A percentile compares a stretch with the other conserved stretches of the same genome.
Evolutionary conservation across 192 early-diverging fungal species (phyloP).

Genomic region (Gamsiella multidivaricata): DNA sequence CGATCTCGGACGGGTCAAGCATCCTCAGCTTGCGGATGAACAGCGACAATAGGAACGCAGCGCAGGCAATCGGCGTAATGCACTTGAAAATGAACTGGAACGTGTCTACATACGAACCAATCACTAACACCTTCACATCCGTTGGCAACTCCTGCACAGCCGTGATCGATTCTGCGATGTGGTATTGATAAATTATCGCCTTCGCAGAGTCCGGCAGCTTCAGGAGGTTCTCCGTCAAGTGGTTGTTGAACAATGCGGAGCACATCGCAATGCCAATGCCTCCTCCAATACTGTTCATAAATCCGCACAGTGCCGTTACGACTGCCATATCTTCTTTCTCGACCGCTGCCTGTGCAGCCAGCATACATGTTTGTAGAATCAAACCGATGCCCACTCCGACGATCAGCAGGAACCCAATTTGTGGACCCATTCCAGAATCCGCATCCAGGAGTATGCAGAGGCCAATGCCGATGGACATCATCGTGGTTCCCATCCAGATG

Average conservation of each 20-base stretch:
- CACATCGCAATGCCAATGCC: conserved; percentile 75
- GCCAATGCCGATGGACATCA: conserved; percentile 71
- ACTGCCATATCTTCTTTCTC: conserved; percentile 73
- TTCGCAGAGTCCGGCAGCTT: conserved; percentile 1
- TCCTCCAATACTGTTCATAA: conserved; percentile 61
- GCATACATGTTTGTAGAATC: conserved; percentile 78
- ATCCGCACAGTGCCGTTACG: conserved; percentile 76
- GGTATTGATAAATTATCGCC: conserved; percentile 10
- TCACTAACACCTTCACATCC: conserved; percentile 52
- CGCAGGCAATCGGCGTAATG: conserved; percentile 61
- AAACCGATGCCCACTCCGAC: conserved; percentile 81
- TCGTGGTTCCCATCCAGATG: conserved; percentile 67
- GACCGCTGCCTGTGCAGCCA: conserved; percentile 80
- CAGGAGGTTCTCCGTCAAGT: conserved; percentile 45
- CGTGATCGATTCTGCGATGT: conserved; percentile 32
- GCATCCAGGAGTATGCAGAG: conserved; percentile 64
- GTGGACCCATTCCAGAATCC: conserved; percentile 58
- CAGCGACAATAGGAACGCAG: conserved; percentile 60
- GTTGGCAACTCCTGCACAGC: conserved; percentile 41
- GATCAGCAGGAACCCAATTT: conserved; percentile 74
- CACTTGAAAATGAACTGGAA: conserved; percentile 67
- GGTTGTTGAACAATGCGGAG: conserved; percentile 73
- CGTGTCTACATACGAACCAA: conserved; percentile 63
- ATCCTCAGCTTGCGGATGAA: conserved; percentile 56
- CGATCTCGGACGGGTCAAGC: conserved; percentile 43